Evolutionary conservation across 305 asterid species (phyloP).

Genomic region (Fraxinus sp.): DNA sequence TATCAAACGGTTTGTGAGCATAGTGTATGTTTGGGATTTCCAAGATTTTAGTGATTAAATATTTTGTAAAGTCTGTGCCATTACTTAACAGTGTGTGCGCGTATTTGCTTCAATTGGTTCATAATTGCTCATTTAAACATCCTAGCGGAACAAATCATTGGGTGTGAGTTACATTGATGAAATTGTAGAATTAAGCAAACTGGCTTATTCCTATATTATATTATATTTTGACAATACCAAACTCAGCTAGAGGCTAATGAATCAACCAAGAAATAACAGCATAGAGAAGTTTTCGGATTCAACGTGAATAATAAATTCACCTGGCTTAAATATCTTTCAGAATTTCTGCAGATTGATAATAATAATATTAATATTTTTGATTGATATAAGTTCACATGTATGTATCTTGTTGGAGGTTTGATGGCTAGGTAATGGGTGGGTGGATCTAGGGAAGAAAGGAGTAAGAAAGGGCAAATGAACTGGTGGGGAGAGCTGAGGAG

Average conservation of each 20-base stretch:
- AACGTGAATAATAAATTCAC: too few species aligned
- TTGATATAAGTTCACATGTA: too few species aligned
- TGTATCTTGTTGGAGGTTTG: too few species aligned
- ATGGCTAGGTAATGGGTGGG: too few species aligned
- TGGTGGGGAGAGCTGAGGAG: too few species aligned
- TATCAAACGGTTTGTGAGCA: constrained; percentile 77
- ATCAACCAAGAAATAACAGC: neutral
- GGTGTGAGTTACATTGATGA: neutral
- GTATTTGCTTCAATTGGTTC: constrained; percentile 67
- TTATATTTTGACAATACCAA: neutral
- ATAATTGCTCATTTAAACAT: constrained; percentile 20
- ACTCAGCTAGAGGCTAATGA: neutral
- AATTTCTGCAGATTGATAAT: too few species aligned
- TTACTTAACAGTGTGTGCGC: constrained; percentile 53
- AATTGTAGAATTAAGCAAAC: neutral
- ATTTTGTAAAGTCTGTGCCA: constrained; percentile 52
- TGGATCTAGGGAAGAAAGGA: too few species aligned
- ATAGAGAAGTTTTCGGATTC: neutral
- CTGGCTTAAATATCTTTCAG: too few species aligned
- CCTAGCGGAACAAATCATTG: neutral
- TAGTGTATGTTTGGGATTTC: constrained; percentile 54
- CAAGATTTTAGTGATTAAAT: constrained; percentile 36
- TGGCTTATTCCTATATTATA: neutral
- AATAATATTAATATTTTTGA: too few species aligned
- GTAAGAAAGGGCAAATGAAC: too few species aligned